Percentiles rank a stretch among this genome's conserved stretches.
phyloP scores from a whole-genome alignment of 495 filamentous ascomycete genomes.

The Penicillium riverlandense region DNA sequence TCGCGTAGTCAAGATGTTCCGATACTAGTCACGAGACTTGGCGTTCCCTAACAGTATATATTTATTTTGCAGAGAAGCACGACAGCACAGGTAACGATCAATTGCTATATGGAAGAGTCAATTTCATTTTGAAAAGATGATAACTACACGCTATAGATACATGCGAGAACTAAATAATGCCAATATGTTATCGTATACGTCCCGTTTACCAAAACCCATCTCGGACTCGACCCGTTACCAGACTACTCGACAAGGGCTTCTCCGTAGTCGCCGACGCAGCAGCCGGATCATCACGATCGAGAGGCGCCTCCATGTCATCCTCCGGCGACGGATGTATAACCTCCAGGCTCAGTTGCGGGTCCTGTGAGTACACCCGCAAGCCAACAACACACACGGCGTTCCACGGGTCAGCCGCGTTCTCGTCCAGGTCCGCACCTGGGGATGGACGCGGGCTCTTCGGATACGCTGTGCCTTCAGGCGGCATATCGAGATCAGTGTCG shows the following conservation, averaged over 20 bases:
- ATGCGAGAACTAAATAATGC: background rate
- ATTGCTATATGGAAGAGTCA: slow-evolving; percentile 1
- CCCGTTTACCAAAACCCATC: background rate
- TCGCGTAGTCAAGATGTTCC: too few species aligned
- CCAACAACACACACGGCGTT: slow-evolving; percentile 81
- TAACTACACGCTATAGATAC: too few species aligned
- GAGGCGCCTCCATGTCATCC: slow-evolving; percentile 37
- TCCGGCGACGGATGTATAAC: slow-evolving; percentile 47
- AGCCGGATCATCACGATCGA: slow-evolving; percentile 50
- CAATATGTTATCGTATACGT: background rate
- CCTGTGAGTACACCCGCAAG: slow-evolving; percentile 63
- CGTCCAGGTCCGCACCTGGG: background rate
- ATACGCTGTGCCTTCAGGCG: slow-evolving; percentile 19
- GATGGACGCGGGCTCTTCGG: slow-evolving; percentile 1
- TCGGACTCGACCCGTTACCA: background rate
- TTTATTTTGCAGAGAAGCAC: too few species aligned
- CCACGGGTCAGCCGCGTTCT: slow-evolving; percentile 55
- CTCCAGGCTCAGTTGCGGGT: slow-evolving; percentile 44
- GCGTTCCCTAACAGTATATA: too few species aligned
- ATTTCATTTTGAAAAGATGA: too few species aligned
- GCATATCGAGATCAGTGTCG: slow-evolving; percentile 42
- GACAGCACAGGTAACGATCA: too few species aligned
- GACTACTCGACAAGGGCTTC: slow-evolving; percentile 13
- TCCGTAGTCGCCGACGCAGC: slow-evolving; percentile 31
- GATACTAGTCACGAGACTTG: too few species aligned